These are phyloP conservation scores for Trapa bicornis DNA, from an alignment of 345 rosid genomes.

Conservation along the genomic window DNA sequence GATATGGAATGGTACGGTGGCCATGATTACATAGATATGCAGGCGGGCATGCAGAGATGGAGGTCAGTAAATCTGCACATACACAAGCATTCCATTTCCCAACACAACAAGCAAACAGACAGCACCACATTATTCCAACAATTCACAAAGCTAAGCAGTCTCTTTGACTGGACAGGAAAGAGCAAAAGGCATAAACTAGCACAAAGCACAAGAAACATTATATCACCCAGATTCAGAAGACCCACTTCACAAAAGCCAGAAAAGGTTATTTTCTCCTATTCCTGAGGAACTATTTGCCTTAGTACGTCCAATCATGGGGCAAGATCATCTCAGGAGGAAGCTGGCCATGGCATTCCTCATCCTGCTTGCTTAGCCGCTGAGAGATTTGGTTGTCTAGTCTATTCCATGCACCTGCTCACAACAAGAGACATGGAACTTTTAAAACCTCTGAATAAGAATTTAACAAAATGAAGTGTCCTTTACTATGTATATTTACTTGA, in stretches of 20 bases:
- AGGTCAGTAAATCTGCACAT: background rate
- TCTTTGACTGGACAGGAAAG: background rate
- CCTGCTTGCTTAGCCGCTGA: background rate
- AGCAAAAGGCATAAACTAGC: background rate
- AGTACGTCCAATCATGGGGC: constrained; percentile 10
- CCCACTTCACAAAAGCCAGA: background rate
- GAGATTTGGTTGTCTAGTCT: background rate
- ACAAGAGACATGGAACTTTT: background rate
- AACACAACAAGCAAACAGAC: background rate
- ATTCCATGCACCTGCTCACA: background rate
- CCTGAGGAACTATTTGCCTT: background rate
- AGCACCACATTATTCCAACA: background rate
- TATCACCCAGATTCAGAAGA: background rate
- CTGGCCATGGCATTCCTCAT: background rate
- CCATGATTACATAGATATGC: too few relatives aligned
- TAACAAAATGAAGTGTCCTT: background rate
- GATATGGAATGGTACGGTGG: too few relatives aligned
- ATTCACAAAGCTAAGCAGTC: background rate
- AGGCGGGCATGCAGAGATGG: too few relatives aligned
- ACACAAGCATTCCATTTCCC: background rate
- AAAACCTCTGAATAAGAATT: background rate
- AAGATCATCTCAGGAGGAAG: constrained; percentile 6
- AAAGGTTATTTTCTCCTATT: background rate
- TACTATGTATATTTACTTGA: background rate
- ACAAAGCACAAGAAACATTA: background rate